Percentiles rank a stretch among this genome's conserved stretches.
phyloP scores from a whole-genome alignment of 495 filamentous ascomycete species.

The Aspergillus biplanus region DNA sequence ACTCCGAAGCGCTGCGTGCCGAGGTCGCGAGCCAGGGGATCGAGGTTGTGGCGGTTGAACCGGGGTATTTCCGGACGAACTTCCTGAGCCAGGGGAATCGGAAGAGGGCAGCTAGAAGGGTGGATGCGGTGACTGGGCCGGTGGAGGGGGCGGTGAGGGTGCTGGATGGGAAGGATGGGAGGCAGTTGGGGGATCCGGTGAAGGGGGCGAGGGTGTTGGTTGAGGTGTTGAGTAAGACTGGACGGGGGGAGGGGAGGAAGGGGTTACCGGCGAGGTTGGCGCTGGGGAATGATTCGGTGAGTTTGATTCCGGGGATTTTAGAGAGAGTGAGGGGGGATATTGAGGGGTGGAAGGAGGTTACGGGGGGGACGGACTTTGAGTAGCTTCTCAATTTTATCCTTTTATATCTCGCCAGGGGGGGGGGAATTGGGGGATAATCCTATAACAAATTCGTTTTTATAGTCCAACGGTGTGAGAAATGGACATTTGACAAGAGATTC shows the following conservation, averaged over 20 bases:
- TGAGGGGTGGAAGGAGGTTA: neutral
- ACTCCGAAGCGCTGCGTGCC: neutral
- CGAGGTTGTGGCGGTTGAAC: neutral
- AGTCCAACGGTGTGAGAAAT: no score
- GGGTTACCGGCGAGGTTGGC: neutral
- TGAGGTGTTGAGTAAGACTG: neutral
- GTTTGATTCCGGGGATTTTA: neutral
- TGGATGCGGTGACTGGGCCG: neutral
- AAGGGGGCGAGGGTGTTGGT: neutral
- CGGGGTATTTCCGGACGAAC: neutral
- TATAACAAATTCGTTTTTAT: no score
- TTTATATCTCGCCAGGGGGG: no score
- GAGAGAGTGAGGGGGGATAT: neutral
- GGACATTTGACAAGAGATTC: no score
- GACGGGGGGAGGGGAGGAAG: neutral
- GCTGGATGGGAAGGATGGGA: neutral
- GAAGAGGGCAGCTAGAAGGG: neutral
- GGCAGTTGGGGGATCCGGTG: neutral
- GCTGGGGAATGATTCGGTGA: neutral
- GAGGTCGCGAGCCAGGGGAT: neutral
- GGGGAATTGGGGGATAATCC: no score
- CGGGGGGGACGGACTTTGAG: neutral
- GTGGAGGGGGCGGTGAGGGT: neutral
- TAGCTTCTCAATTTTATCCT: neutral
- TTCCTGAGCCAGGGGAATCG: neutral